Conservation (phyloP, 495 filamentous ascomycete species). For the Pyronema domesticum region DNA sequence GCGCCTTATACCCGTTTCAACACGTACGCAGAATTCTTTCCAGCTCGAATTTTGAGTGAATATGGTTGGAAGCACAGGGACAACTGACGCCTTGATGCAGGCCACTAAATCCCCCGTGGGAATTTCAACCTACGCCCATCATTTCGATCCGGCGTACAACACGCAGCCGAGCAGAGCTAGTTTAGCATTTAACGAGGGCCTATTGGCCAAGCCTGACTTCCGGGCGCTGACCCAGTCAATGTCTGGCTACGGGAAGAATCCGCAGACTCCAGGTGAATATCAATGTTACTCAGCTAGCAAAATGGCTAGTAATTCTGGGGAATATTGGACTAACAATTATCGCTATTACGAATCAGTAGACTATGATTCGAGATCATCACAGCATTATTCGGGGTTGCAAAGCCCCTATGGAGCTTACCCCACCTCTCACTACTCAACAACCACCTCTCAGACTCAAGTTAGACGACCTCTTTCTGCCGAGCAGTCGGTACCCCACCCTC, state of each 20-base stretch:
- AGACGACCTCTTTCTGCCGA: slow-evolving; percentile 11
- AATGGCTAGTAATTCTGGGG: background rate
- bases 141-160: slow-evolving; percentile 1
- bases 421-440: slow-evolving; percentile 17
- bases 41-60: background rate
- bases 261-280: slow-evolving; percentile 31
- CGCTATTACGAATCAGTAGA: slow-evolving; percentile 20
- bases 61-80: background rate
- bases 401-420: slow-evolving; percentile 20
- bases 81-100: slow-evolving; percentile 3
- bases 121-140: background rate
- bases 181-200: slow-evolving; percentile 27
- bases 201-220: slow-evolving; percentile 28
- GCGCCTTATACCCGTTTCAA: slow-evolving; percentile 20
- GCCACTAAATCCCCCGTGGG: slow-evolving; percentile 11
- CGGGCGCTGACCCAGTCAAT: slow-evolving; percentile 32
- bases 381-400: slow-evolving; percentile 23
- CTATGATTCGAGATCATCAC: slow-evolving; percentile 32
- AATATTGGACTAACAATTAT: slow-evolving; percentile 5
- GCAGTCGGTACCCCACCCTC: slow-evolving; percentile 15
- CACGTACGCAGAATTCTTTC: background rate
- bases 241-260: slow-evolving; percentile 38
- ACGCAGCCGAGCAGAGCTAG: slow-evolving; percentile 15
- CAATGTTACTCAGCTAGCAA: slow-evolving; percentile 21
- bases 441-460: slow-evolving; percentile 6